Percentiles rank a stretch among this genome's conserved stretches.
Evolutionary conservation across 2,329 filamentous ascomycete genomes (phyloP).

Genomic region (Sclerotinia spermophila): DNA sequence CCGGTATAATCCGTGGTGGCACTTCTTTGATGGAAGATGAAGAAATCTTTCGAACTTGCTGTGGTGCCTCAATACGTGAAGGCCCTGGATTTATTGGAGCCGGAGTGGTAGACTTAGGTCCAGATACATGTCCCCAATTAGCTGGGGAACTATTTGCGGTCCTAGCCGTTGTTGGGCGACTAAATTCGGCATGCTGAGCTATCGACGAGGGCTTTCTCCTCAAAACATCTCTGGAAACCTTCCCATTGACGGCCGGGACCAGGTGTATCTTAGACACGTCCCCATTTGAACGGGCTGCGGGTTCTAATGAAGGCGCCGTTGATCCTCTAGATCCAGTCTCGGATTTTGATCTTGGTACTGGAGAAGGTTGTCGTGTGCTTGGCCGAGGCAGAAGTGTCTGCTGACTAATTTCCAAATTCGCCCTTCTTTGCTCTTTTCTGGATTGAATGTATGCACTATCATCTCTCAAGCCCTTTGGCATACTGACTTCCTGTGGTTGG

Average conservation of each 20-base stretch:
- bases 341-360: constrained; percentile 23
- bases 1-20: constrained; percentile 47
- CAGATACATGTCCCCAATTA: constrained; percentile 22
- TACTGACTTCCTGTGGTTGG: constrained; percentile 23
- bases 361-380: constrained; percentile 25
- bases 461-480: constrained; percentile 39
- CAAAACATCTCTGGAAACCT: constrained; percentile 43
- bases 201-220: constrained; percentile 50
- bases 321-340: constrained; percentile 23
- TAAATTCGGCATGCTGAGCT: constrained; percentile 38
- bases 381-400: constrained; percentile 30
- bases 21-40: constrained; percentile 25
- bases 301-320: constrained; percentile 29
- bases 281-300: constrained; percentile 25
- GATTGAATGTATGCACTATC: constrained; percentile 41
- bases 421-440: constrained; percentile 26
- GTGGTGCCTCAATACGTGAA: constrained; percentile 32
- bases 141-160: constrained; percentile 26
- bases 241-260: constrained; percentile 28
- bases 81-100: not conserved
- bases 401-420: constrained; percentile 20
- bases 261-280: not conserved
- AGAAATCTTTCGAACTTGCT: constrained; percentile 33
- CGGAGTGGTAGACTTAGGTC: constrained; percentile 18
- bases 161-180: constrained; percentile 29